Base-by-base conservation (phyloP, 1,284 basidiomycete species). In the Rhodotorula sp. region DNA sequence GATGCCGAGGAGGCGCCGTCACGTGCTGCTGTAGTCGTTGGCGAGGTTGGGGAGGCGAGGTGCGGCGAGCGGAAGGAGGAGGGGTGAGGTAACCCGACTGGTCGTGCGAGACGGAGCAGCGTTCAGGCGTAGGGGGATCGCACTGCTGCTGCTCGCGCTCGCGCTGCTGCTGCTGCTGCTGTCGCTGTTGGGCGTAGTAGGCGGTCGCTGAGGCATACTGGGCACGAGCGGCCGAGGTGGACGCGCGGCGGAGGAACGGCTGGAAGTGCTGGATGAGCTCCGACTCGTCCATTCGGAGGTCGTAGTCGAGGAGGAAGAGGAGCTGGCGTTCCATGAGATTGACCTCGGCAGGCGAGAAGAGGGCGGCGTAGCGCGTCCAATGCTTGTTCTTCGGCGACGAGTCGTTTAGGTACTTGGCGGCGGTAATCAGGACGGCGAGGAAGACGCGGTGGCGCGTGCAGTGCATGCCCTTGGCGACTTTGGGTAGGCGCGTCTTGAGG, bases 281-380 rank as follows among this genome's bases (percentile, higher is more conserved):
- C 54, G 82, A 80, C 81, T 94, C 93, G 75, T 86, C 84, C 81
- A 94, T 92, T 51, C 89, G 86, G 63, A 96, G 86, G 79, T 94
- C 89, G 78, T 90, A 95, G 81, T 93, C 90, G 71, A 96, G 86
- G 69, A 95, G 84, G 80, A 85, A 89, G 63, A 96, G 85, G 39
- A 96, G 85, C 81, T 97, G 92, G 82, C 89, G 91, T 84, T 98
- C 94, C 94, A 97, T 97, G 75, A 94, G 84, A 82, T 95, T 97
- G 81, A 97, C 83, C 79, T 86, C 84, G 64, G 84, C 82, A 67
- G 83, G 82, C 17, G 82, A 87, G 80, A 94, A 86, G 71, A 84
- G 82, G 60, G 84, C 83, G 29, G 89, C 90, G 81, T 94, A 92
- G 64, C 82, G 81, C 63, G 87, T 85, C 94, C 94, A 97, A 84